phyloP scores from a whole-genome alignment of 805 yeast species.

The Yarrowia osloensis region DNA sequence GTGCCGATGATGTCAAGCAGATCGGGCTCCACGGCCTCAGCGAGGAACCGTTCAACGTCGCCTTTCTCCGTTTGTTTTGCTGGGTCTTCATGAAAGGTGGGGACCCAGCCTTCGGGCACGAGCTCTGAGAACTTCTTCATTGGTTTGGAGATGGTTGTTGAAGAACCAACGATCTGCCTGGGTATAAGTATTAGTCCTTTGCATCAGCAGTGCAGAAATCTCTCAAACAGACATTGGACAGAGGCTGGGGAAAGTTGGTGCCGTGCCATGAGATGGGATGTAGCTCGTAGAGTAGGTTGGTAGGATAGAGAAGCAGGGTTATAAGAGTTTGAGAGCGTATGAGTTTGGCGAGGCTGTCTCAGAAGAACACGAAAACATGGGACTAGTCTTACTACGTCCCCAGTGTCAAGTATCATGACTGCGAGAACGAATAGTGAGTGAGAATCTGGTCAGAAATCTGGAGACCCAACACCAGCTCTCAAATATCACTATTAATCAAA shows the following conservation, averaged over 20 bases:
- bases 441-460: too few species aligned
- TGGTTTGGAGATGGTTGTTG: neutral
- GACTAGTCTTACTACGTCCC: too few species aligned
- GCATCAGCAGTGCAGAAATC: neutral
- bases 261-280: neutral
- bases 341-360: neutral
- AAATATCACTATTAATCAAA: neutral
- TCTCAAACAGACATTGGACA: neutral
- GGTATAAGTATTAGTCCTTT: neutral
- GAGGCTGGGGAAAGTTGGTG: neutral
- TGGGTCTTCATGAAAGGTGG: neutral
- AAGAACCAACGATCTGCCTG: neutral
- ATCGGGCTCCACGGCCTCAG: constrained; percentile 3
- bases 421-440: too few species aligned
- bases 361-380: too few species aligned
- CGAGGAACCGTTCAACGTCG: neutral
- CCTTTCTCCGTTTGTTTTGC: neutral
- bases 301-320: neutral
- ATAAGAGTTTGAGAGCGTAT: neutral
- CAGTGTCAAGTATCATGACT: too few species aligned
- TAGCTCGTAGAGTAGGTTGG: neutral
- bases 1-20: neutral
- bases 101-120: neutral
- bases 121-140: neutral
- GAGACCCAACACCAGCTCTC: too few species aligned